Evolutionary conservation across 2,329 filamentous ascomycete genomes (phyloP), one percentile per base, ranked within the genome.

Genomic region (Phaeosphaeriaceae sp.): DNA sequence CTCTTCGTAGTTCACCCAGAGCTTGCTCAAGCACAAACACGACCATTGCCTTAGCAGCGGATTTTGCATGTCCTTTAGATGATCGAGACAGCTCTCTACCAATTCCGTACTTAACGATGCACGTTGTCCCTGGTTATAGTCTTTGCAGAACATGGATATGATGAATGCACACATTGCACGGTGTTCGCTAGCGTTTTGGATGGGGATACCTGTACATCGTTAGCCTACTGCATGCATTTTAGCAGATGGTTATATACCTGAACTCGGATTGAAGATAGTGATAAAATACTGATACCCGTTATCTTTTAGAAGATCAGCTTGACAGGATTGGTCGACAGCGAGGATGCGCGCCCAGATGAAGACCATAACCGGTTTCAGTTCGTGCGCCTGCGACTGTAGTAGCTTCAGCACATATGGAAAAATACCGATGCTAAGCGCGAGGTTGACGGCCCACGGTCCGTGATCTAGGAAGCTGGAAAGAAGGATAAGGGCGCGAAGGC

Each of bases 111-210:
- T 90, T 61, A 97, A 87, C 69, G 92, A 97, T 9, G 96, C 92
- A 42, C 88, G 88, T 72, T 97, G 92, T 2, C 93, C 94, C 55
- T 94, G 90, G 57, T 88, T 89, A 74, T 96, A 96, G 56, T 89
- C 89, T 70, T 94, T 96, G 83, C 94, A 99, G 56, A 99, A 91
- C 83, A 97, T 96, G 20, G 93, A 89, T 34, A 97, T 85, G 54
- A 99, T 96, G 70, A 99, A 99, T 1, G 94, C 92, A 71, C 94
- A 97, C 94, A 99, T 99, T 35, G 94, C 94, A 67, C 95, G 91
- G 77, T 99, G 94, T 75, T 97, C 94, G 61, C 92, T 90, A 46
- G 87, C 87, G 68, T 97, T 95, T 28, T 88, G 86, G 17, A 96
- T 88, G 0, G 92, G 91, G 41, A 97, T 87, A 2, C 85, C 76